phyloP scores from a whole-genome alignment of 2,329 filamentous ascomycete species.

The Anisogramma anomala region DNA sequence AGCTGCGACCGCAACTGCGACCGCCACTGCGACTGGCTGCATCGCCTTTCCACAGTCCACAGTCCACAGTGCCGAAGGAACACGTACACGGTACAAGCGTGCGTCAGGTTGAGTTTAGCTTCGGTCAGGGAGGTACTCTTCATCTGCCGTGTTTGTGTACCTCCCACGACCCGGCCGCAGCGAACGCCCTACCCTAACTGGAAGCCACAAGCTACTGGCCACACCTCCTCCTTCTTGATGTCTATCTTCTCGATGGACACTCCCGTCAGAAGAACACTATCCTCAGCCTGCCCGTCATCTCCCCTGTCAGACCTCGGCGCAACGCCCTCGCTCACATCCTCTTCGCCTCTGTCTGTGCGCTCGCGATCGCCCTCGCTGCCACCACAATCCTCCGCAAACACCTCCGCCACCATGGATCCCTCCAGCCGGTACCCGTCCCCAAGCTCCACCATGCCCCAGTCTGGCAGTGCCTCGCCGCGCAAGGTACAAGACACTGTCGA shows the following conservation, averaged over 20 bases:
- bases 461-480: constrained; percentile 40
- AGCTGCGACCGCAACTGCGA: constrained; percentile 2
- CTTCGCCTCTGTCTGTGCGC: constrained; percentile 43
- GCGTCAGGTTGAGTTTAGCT: too few species aligned
- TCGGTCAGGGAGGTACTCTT: too few species aligned
- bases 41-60: not conserved
- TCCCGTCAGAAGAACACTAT: constrained; percentile 12
- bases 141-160: too few species aligned
- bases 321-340: constrained; percentile 33
- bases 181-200: too few species aligned
- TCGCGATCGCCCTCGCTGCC: constrained; percentile 42
- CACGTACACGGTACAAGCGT: too few species aligned
- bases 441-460: constrained; percentile 32
- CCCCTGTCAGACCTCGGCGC: constrained; percentile 44
- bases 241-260: too few species aligned
- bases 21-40: not conserved
- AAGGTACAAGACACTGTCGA: constrained; percentile 29
- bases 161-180: too few species aligned
- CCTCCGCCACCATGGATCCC: constrained; percentile 24
- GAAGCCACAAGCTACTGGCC: too few species aligned
- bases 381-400: constrained; percentile 13
- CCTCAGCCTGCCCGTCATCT: constrained; percentile 35
- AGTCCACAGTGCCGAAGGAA: too few species aligned
- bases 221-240: too few species aligned
- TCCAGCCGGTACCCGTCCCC: constrained; percentile 42